These are phyloP conservation scores for Saccharomycopsis capsularis DNA, from an alignment of 805 yeast genomes.

Conservation along the genomic window DNA sequence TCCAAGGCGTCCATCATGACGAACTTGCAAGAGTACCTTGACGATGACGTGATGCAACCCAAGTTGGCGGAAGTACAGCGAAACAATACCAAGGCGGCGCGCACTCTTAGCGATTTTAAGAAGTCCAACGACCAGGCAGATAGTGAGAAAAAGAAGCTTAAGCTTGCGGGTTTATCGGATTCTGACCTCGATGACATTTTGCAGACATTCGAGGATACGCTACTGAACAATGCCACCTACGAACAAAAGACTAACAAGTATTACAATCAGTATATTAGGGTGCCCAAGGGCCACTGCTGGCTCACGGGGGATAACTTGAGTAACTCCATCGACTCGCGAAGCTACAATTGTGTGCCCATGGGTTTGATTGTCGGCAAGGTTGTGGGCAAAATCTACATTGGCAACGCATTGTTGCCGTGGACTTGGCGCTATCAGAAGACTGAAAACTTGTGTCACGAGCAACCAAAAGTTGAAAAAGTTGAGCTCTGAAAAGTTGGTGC, in stretches of 20 bases:
- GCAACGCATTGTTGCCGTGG: conserved; percentile 36
- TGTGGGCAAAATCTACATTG: conserved; percentile 57
- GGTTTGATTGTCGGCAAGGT: conserved; percentile 84
- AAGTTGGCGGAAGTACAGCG: background rate
- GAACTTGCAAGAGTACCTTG: conserved; percentile 22
- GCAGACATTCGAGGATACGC: background rate
- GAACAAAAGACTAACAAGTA: conserved; percentile 21
- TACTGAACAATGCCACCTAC: conserved; percentile 7
- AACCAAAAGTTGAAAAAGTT: no score
- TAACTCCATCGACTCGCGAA: conserved; percentile 81
- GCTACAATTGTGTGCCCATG: conserved; percentile 85
- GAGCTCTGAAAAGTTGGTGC: no score
- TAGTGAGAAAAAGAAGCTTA: background rate
- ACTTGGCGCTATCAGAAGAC: conserved; percentile 51
- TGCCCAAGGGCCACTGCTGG: conserved; percentile 96
- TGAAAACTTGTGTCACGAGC: no score
- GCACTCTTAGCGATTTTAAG: no score
- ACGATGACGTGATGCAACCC: background rate
- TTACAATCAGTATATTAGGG: conserved; percentile 49
- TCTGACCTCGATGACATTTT: background rate
- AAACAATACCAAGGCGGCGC: background rate
- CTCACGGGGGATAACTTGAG: conserved; percentile 91
- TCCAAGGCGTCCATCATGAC: conserved; percentile 44
- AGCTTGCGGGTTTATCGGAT: background rate
- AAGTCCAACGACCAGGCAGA: background rate